Conservation (phyloP, 2,329 filamentous ascomycete species). For the Colletotrichum eleusines region DNA sequence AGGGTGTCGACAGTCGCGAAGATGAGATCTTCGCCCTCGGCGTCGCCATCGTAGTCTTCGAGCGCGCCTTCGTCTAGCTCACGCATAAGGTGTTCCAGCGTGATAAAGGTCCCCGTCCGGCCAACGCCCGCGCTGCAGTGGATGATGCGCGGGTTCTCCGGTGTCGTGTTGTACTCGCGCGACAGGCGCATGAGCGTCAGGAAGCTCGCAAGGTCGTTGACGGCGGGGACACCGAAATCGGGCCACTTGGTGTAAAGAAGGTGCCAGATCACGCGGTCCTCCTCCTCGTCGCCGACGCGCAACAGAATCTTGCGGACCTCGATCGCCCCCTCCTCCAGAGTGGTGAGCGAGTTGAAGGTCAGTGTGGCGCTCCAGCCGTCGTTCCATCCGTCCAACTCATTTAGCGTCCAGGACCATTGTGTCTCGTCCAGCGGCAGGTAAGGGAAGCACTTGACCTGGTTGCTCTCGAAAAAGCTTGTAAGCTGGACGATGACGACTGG, state of each 20-base stretch:
- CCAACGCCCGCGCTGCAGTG: conserved; percentile 95
- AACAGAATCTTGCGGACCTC: conserved; percentile 81
- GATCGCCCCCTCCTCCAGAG: conserved; percentile 67
- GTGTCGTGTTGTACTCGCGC: conserved; percentile 64
- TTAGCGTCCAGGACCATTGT: conserved; percentile 66
- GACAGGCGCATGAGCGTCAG: conserved; percentile 78
- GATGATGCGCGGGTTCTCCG: conserved; percentile 76
- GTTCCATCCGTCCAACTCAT: conserved; percentile 73
- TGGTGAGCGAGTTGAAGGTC: conserved; percentile 73
- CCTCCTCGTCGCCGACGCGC: conserved; percentile 59
- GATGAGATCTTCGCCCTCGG: conserved; percentile 70
- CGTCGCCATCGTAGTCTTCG: conserved; percentile 56
- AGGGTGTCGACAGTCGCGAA: conserved; percentile 83
- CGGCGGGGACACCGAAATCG: conserved; percentile 85
- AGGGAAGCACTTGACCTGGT: conserved; percentile 85
- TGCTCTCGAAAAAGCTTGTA: conserved; percentile 85
- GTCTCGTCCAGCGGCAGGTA: conserved; percentile 80
- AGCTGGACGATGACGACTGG: conserved; percentile 93
- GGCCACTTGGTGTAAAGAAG: conserved; percentile 90
- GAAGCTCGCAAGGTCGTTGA: conserved; percentile 75
- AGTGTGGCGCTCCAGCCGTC: conserved; percentile 78
- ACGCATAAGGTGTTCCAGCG: conserved; percentile 89
- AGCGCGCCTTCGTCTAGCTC: conserved; percentile 83
- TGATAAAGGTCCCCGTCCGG: conserved; percentile 94
- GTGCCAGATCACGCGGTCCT: conserved; percentile 75